These are phyloP conservation scores for Polygonum maritimum DNA, from an alignment of 148 eudicot species.

Conservation along the genomic window DNA sequence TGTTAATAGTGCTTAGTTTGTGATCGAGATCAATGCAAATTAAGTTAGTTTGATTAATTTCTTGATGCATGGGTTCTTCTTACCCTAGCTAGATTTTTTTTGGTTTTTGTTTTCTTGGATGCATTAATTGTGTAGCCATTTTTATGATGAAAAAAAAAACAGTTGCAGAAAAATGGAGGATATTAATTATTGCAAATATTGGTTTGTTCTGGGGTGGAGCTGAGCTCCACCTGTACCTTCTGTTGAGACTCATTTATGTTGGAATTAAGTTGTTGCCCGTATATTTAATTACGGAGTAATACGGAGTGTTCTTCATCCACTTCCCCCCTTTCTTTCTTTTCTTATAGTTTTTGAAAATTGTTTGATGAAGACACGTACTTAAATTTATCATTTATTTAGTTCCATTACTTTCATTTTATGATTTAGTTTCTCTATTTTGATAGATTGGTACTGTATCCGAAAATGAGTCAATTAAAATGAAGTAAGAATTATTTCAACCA, in stretches of 20 bases:
- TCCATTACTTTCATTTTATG: too few species aligned
- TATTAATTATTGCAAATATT: neutral
- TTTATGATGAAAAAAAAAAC: neutral
- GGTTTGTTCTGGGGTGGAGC: neutral
- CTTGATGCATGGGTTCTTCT: neutral
- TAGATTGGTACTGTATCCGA: too few species aligned
- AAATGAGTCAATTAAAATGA: too few species aligned
- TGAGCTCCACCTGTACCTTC: neutral
- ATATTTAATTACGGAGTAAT: neutral
- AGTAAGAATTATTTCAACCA: too few species aligned
- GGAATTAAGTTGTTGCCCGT: neutral
- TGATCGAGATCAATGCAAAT: neutral
- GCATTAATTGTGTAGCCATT: neutral
- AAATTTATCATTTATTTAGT: too few species aligned
- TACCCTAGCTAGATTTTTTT: neutral
- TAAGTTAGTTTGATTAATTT: neutral
- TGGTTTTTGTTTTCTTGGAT: neutral
- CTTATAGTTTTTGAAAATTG: neutral
- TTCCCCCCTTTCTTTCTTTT: neutral
- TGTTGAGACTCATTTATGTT: constrained; percentile 5
- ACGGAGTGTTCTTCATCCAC: too few species aligned
- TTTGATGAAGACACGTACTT: neutral
- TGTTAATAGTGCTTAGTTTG: neutral
- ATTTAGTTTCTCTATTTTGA: too few species aligned
- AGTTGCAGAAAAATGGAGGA: neutral